Evolutionary conservation across 495 filamentous ascomycete genomes (phyloP).

Genomic region (Cladorrhinum samala): DNA sequence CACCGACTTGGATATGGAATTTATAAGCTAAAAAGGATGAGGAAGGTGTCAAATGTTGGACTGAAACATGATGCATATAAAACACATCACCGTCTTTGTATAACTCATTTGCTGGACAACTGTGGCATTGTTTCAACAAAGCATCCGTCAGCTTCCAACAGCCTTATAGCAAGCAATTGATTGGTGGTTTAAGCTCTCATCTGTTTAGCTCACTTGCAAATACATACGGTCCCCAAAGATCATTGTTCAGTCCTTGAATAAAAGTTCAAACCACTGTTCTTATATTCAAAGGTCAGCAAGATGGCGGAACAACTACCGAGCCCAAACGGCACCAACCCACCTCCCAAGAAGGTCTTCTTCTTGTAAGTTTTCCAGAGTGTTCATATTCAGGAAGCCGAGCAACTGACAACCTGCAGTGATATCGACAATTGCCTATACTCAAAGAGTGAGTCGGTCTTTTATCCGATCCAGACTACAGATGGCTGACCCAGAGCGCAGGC

Average conservation of each 20-base stretch:
- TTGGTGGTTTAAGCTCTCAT: too few relatives aligned
- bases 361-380: constrained; percentile 30
- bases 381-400: neutral
- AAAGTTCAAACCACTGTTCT: neutral
- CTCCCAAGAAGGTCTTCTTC: constrained; percentile 37
- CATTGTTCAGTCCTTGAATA: too few relatives aligned
- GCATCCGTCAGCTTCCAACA: too few relatives aligned
- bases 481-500: constrained; percentile 33
- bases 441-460: constrained; percentile 43
- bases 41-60: neutral
- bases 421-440: constrained; percentile 93
- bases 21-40: neutral
- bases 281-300: neutral
- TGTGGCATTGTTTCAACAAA: too few relatives aligned
- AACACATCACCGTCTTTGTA: neutral
- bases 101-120: neutral
- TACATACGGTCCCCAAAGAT: too few relatives aligned
- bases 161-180: too few relatives aligned
- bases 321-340: constrained; percentile 6
- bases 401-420: constrained; percentile 44
- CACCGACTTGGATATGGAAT: neutral
- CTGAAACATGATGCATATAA: neutral
- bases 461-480: neutral
- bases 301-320: constrained; percentile 6
- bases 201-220: too few relatives aligned